A percentile compares a stretch with the other conserved stretches of the same genome.
These are phyloP conservation scores for Salix exigua DNA, from an alignment of 345 rosid species.

Conservation along the genomic window DNA sequence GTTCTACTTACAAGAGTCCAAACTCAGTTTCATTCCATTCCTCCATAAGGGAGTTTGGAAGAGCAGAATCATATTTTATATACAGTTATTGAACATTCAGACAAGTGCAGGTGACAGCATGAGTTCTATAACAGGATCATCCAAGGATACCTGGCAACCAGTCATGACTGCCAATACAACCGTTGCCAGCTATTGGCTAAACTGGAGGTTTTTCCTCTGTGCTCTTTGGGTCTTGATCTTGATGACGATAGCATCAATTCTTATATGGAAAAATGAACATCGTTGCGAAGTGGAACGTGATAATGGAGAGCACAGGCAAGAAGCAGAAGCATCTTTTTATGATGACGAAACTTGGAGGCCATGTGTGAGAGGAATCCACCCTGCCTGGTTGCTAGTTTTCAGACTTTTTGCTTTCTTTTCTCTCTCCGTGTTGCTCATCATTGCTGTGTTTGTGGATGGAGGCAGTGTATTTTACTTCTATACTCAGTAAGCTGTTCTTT, in stretches of 20 bases:
- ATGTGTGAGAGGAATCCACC: slow-evolving; percentile 74
- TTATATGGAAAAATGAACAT: slow-evolving; percentile 66
- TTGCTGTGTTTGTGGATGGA: slow-evolving; percentile 53
- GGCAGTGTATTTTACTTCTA: slow-evolving; percentile 83
- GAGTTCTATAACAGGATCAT: slow-evolving; percentile 41
- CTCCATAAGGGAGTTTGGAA: neutral
- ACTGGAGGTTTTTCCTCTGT: slow-evolving; percentile 87
- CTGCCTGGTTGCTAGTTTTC: slow-evolving; percentile 87
- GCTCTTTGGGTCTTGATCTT: slow-evolving; percentile 48
- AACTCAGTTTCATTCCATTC: neutral
- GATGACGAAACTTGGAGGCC: slow-evolving; percentile 84
- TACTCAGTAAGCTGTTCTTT: slow-evolving; percentile 66
- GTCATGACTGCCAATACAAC: slow-evolving; percentile 58
- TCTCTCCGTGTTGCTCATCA: slow-evolving; percentile 51
- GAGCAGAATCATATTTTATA: neutral
- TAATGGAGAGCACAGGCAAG: slow-evolving; percentile 34
- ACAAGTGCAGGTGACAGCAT: slow-evolving; percentile 25
- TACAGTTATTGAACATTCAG: neutral
- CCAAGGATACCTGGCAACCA: slow-evolving; percentile 59
- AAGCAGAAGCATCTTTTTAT: slow-evolving; percentile 44
- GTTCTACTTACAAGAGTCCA: neutral
- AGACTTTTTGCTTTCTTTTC: slow-evolving; percentile 60
- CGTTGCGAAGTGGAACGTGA: slow-evolving; percentile 5
- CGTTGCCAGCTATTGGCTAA: slow-evolving; percentile 67
- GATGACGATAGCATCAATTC: slow-evolving; percentile 33